A percentile compares a stretch with the other conserved stretches of the same genome.
Evolutionary conservation across 371 early-diverging fungal species (phyloP).

Genomic region (Actinomucor elegans): DNA sequence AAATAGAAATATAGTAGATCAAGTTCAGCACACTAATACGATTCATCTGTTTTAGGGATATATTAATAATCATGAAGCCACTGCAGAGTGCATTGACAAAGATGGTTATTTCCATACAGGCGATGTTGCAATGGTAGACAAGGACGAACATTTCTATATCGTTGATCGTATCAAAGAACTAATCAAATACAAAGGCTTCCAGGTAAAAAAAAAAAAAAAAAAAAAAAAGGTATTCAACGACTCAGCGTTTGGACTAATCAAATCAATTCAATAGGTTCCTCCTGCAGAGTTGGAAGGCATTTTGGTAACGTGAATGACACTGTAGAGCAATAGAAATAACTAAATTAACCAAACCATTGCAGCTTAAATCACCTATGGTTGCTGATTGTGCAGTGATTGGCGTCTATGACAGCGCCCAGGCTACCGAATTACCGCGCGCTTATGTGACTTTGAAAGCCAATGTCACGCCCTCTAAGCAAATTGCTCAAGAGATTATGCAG

Average conservation of each 20-base stretch:
- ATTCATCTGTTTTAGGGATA: conserved; percentile 46
- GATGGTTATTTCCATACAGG: conserved; percentile 81
- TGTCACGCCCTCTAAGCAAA: conserved; percentile 5
- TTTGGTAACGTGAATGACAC: too few species aligned
- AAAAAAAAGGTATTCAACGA: too few species aligned
- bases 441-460: conserved; percentile 54
- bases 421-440: conserved; percentile 74
- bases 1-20: background rate
- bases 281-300: conserved; percentile 23
- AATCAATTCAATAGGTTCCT: conserved; percentile 11
- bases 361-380: conserved; percentile 1
- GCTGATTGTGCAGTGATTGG: conserved; percentile 73
- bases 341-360: background rate
- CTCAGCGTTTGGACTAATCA: background rate
- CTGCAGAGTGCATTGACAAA: conserved; percentile 56
- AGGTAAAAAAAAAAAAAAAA: conserved; percentile 26
- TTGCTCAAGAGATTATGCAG: conserved; percentile 38
- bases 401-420: conserved; percentile 42
- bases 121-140: conserved; percentile 72
- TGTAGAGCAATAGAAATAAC: background rate
- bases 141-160: conserved; percentile 58
- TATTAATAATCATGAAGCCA: conserved; percentile 69
- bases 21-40: background rate
- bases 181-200: conserved; percentile 80
- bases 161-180: conserved; percentile 78